Conservation (phyloP, 495 filamentous ascomycete genomes). For the Xeromyces bisporus region DNA sequence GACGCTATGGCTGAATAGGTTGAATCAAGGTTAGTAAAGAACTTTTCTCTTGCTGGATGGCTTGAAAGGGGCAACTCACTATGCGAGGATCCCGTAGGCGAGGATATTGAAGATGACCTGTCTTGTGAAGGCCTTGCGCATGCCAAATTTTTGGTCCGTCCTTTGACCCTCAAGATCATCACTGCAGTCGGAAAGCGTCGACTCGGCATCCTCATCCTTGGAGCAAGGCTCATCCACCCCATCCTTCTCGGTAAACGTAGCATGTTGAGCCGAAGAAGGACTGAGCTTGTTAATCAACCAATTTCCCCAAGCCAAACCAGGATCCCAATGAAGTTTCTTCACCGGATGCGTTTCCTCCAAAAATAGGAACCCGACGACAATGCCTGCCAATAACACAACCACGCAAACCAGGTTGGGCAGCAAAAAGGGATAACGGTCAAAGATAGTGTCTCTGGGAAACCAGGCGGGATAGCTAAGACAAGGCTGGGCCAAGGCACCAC, state of each 20-base stretch:
- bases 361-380: slow-evolving; percentile 73
- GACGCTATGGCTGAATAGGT: slow-evolving; percentile 57
- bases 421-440: slow-evolving; percentile 76
- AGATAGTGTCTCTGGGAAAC: slow-evolving; percentile 57
- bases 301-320: slow-evolving; percentile 57
- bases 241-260: slow-evolving; percentile 15
- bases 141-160: slow-evolving; percentile 10
- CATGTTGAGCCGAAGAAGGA: slow-evolving; percentile 23
- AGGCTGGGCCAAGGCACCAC: slow-evolving; percentile 76
- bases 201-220: slow-evolving; percentile 48
- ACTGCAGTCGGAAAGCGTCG: slow-evolving; percentile 13
- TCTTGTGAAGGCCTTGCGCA: slow-evolving; percentile 49
- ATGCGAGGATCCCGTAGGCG: slow-evolving; percentile 83
- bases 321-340: slow-evolving; percentile 59
- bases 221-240: slow-evolving; percentile 28
- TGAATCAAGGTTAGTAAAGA: background rate
- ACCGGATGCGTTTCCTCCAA: slow-evolving; percentile 89
- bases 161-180: slow-evolving; percentile 31
- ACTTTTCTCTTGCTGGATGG: too few relatives aligned
- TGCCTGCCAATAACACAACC: slow-evolving; percentile 54
- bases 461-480: slow-evolving; percentile 62
- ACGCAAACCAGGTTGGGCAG: slow-evolving; percentile 90
- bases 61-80: slow-evolving; percentile 48
- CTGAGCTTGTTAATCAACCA: slow-evolving; percentile 42
- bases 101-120: slow-evolving; percentile 73